A percentile compares a stretch with the other conserved stretches of the same genome.
Conservation (phyloP, 139 green algal genomes). For the Chlamydomonas asymmetrica region DNA sequence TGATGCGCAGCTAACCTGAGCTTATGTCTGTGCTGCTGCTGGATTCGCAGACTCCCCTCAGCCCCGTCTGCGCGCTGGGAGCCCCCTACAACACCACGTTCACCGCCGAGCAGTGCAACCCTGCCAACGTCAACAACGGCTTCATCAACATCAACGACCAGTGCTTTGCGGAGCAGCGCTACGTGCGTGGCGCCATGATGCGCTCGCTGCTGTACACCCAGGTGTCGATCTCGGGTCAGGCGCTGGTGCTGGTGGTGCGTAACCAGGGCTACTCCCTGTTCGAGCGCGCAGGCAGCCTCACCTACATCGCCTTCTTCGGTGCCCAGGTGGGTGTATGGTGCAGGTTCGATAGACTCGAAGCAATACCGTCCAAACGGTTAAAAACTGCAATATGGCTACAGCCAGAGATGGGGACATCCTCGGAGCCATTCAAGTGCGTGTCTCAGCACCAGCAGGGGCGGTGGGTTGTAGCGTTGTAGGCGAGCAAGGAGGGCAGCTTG, state of each 20-base stretch:
- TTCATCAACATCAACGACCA: constrained; percentile 34
- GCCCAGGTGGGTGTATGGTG: constrained; percentile 65
- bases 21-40: no score
- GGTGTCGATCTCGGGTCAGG: constrained; percentile 75
- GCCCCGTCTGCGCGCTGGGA: no score
- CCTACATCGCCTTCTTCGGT: constrained; percentile 76
- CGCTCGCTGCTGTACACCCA: constrained; percentile 73
- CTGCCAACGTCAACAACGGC: neutral
- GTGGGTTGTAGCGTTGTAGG: no score
- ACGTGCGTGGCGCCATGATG: constrained; percentile 72
- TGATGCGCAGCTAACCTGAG: no score
- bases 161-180: constrained; percentile 76
- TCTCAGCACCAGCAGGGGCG: no score
- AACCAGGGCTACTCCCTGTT: constrained; percentile 60
- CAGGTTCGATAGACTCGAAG: neutral
- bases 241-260: constrained; percentile 82
- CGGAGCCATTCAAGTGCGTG: no score
- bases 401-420: no score
- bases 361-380: neutral
- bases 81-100: no score
- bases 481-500: no score
- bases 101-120: no score
- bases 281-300: constrained; percentile 55
- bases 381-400: neutral
- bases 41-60: no score